phyloP scores from a whole-genome alignment of 1,284 basidiomycete genomes.

The Heterobasidion parviporum region DNA sequence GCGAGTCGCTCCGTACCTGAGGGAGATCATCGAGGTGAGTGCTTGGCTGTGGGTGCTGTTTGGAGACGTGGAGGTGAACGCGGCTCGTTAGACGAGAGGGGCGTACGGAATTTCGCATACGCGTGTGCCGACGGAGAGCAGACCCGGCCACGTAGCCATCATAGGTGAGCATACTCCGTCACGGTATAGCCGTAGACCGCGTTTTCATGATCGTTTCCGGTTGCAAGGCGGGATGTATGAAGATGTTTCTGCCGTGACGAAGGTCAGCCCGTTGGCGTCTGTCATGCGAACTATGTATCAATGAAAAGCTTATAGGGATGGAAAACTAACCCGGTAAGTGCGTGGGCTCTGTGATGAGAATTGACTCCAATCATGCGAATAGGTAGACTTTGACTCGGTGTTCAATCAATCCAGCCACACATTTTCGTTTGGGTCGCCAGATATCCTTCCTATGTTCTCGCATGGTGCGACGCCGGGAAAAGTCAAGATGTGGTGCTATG shows the following conservation, averaged over 20 bases:
- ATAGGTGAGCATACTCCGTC: conserved; percentile 45
- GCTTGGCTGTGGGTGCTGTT: neutral
- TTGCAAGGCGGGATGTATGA: conserved; percentile 79
- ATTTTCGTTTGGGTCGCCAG: conserved; percentile 83
- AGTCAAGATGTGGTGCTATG: conserved; percentile 72
- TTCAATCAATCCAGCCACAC: conserved; percentile 79
- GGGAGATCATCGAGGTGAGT: conserved; percentile 45
- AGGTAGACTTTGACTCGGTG: conserved; percentile 85
- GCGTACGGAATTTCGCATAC: conserved; percentile 85
- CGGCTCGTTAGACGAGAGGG: conserved; percentile 38
- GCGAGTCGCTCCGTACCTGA: conserved; percentile 73
- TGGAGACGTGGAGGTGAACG: neutral
- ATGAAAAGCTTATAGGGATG: conserved; percentile 49
- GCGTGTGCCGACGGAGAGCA: conserved; percentile 81
- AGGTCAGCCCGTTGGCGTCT: conserved; percentile 34
- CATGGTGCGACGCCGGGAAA: conserved; percentile 64
- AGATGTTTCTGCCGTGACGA: conserved; percentile 85
- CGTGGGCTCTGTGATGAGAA: neutral
- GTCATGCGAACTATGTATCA: conserved; percentile 1
- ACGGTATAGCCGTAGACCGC: neutral
- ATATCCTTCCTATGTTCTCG: conserved; percentile 87
- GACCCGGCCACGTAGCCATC: conserved; percentile 85
- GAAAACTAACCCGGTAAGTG: conserved; percentile 78
- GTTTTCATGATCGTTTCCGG: neutral
- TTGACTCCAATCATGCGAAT: neutral